Percentiles rank a stretch among this genome's conserved stretches.
Evolutionary conservation across 805 yeast genomes (phyloP).

Genomic region (Saturnispora besseyi): DNA sequence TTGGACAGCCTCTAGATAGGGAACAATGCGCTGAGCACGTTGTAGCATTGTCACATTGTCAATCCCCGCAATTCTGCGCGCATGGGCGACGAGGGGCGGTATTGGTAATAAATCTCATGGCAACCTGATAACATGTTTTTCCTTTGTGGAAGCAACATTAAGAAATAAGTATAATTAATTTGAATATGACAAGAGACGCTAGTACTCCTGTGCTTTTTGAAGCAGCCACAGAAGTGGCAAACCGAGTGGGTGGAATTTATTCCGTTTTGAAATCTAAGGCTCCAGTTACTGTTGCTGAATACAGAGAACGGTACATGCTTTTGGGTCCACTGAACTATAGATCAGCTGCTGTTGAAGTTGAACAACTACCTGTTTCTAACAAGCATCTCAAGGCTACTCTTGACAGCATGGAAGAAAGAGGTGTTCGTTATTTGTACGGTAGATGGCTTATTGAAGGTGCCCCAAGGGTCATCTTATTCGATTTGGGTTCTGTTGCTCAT

Average conservation of each 20-base stretch:
- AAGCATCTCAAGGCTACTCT: constrained; percentile 49
- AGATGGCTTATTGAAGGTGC: constrained; percentile 98
- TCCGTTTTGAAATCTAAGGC: constrained; percentile 95
- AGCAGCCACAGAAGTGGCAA: constrained; percentile 95
- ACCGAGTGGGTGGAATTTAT: constrained; percentile 95
- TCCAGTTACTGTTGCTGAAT: constrained; percentile 91
- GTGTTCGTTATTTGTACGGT: constrained; percentile 78
- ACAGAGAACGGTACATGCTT: constrained; percentile 74
- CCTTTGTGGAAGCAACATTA: background rate
- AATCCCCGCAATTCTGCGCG: constrained; percentile 69
- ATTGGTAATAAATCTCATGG: constrained; percentile 19
- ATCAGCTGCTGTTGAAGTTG: constrained; percentile 75
- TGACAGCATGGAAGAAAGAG: constrained; percentile 73
- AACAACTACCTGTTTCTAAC: constrained; percentile 46
- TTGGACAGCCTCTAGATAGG: constrained; percentile 46
- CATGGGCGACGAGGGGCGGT: constrained; percentile 78
- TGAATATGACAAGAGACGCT: constrained; percentile 67
- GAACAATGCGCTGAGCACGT: constrained; percentile 40
- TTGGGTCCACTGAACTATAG: constrained; percentile 78
- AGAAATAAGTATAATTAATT: background rate
- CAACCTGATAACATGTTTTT: background rate
- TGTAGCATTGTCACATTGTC: constrained; percentile 36
- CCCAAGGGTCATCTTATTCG: constrained; percentile 85
- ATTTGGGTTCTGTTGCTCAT: constrained; percentile 61
- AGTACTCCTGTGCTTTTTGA: constrained; percentile 83